Conservation (phyloP, 345 rosid genomes). For the Dipteronia sinensis region DNA sequence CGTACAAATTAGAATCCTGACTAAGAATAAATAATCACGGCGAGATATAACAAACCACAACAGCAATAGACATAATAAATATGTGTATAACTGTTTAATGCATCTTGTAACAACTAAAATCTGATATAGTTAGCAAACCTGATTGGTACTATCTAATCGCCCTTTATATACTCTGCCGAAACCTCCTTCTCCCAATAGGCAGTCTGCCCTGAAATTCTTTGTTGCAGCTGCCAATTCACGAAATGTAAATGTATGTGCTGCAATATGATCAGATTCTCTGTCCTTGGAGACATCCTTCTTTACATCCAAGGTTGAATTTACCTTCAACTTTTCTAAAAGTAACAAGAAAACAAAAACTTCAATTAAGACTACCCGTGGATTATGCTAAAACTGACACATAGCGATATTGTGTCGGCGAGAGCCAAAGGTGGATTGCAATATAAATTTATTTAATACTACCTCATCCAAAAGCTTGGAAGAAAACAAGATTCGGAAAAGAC, state of each 20-base stretch:
- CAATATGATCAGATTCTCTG: constrained; percentile 55
- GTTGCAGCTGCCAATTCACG: constrained; percentile 72
- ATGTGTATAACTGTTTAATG: background rate
- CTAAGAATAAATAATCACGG: constrained; percentile 1
- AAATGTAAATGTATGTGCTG: constrained; percentile 63
- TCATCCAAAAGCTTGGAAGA: background rate
- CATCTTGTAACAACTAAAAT: constrained; percentile 16
- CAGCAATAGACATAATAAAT: background rate
- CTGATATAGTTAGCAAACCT: constrained; percentile 38
- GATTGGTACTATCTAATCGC: constrained; percentile 54
- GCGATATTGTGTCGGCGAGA: constrained; percentile 8
- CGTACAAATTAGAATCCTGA: background rate
- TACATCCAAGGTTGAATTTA: constrained; percentile 28
- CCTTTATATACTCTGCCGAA: constrained; percentile 78
- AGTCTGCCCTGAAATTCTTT: constrained; percentile 66
- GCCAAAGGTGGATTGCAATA: constrained; percentile 6
- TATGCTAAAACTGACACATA: background rate
- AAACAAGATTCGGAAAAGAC: constrained; percentile 16
- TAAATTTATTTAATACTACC: background rate
- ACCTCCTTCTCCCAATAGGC: constrained; percentile 74
- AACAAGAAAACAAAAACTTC: constrained; percentile 15
- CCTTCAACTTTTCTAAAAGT: constrained; percentile 44
- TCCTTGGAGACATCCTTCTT: constrained; percentile 47
- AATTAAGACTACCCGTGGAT: background rate
- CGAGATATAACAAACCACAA: background rate